A percentile compares a stretch with the other conserved stretches of the same genome.
These are phyloP conservation scores for Escallonia rubra DNA, from an alignment of 129 eudicot genomes.

Conservation along the genomic window DNA sequence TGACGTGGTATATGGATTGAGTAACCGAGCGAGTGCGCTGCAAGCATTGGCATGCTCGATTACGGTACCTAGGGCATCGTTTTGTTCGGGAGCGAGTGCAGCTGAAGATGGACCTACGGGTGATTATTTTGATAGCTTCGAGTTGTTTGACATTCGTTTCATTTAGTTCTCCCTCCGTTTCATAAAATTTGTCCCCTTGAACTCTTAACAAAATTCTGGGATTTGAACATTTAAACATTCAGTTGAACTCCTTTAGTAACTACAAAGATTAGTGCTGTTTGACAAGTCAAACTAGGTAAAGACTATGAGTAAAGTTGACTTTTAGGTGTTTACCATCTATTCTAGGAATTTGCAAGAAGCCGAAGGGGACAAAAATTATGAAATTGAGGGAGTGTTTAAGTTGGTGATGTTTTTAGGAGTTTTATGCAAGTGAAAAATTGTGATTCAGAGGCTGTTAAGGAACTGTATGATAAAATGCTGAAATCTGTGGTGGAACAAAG, in stretches of 20 bases:
- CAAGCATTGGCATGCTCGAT: constrained; percentile 5
- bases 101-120: constrained; percentile 36
- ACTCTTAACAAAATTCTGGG: too few relatives aligned
- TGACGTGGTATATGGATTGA: too few relatives aligned
- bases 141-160: not conserved
- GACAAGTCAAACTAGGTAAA: too few relatives aligned
- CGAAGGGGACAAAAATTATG: not conserved
- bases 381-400: not conserved
- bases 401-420: not conserved
- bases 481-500: constrained; percentile 50
- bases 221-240: too few relatives aligned
- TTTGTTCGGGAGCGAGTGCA: constrained; percentile 38
- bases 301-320: too few relatives aligned
- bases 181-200: too few relatives aligned
- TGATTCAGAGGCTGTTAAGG: constrained; percentile 67
- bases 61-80: constrained; percentile 41
- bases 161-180: too few relatives aligned
- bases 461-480: constrained; percentile 60
- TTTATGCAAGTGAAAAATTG: not conserved
- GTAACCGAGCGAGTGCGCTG: too few relatives aligned
- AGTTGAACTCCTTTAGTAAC: too few relatives aligned
- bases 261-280: too few relatives aligned
- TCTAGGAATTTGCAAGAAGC: not conserved
- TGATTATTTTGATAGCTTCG: constrained; percentile 7
- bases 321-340: not conserved